Conservation (phyloP, 2,329 filamentous ascomycete species). For the Corynespora cassiicola region DNA sequence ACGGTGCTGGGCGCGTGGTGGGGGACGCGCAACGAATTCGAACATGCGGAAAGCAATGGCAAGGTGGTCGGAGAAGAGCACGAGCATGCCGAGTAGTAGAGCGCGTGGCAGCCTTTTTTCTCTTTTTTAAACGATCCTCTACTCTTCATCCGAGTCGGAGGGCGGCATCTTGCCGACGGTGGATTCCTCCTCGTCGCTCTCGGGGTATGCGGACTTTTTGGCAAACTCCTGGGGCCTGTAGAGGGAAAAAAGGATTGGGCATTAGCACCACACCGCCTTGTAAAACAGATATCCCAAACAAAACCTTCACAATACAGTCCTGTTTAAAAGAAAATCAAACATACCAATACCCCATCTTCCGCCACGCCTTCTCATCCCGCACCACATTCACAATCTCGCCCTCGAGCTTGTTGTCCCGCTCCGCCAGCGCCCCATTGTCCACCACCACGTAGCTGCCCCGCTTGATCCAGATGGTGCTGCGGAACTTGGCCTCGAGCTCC, state of each 20-base stretch:
- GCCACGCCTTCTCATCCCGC: conserved; percentile 88
- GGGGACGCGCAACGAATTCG: conserved; percentile 56
- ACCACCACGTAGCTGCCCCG: conserved; percentile 86
- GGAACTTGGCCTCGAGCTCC: conserved; percentile 84
- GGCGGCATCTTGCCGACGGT: conserved; percentile 86
- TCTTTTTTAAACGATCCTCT: conserved; percentile 12
- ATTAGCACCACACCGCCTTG: too few species aligned
- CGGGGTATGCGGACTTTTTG: conserved; percentile 65
- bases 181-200: conserved; percentile 77
- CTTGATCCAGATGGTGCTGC: conserved; percentile 93
- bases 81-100: conserved; percentile 37
- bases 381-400: conserved; percentile 95
- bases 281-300: too few species aligned
- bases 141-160: conserved; percentile 74
- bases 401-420: conserved; percentile 75
- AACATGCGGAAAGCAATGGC: conserved; percentile 34
- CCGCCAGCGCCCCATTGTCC: conserved; percentile 70
- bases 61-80: conserved; percentile 24
- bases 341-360: conserved; percentile 84
- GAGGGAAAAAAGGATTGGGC: too few species aligned
- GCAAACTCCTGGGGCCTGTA: conserved; percentile 79
- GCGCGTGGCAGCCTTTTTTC: neutral
- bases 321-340: conserved; percentile 17
- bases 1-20: conserved; percentile 70
- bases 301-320: too few species aligned